Percentiles rank a stretch among this genome's conserved stretches.
These are phyloP conservation scores for Oehlia diaphana DNA, from an alignment of 192 early-diverging fungal species.

Conservation along the genomic window DNA sequence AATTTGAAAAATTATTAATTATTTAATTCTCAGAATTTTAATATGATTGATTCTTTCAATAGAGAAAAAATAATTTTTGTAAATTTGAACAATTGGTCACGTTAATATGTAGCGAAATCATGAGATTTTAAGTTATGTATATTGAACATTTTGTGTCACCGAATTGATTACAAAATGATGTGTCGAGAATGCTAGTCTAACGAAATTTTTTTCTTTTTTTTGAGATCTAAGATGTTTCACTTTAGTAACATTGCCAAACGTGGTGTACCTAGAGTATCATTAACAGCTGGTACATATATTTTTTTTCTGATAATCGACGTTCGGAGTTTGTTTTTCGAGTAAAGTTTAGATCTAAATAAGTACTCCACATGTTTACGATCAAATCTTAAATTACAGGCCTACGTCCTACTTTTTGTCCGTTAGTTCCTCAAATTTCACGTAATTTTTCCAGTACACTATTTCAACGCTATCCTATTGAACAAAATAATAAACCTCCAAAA, in stretches of 20 bases:
- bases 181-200: too few relatives aligned
- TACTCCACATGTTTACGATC: background rate
- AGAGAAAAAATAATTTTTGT: too few relatives aligned
- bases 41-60: background rate
- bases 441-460: background rate
- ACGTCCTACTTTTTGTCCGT: background rate
- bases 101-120: too few relatives aligned
- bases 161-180: too few relatives aligned
- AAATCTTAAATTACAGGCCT: background rate
- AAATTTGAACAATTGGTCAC: too few relatives aligned
- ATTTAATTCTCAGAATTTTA: background rate
- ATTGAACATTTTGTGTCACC: too few relatives aligned
- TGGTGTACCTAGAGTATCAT: background rate
- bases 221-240: background rate
- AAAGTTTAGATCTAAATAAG: too few relatives aligned
- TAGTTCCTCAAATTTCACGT: background rate
- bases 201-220: background rate
- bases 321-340: background rate
- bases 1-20: background rate
- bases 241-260: slow-evolving; percentile 3
- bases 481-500: background rate
- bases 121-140: too few relatives aligned
- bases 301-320: background rate
- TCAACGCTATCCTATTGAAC: background rate
- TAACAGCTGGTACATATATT: background rate